These are phyloP conservation scores for Fusarium incarnatum DNA, from an alignment of 2,329 filamentous ascomycete species.

Conservation along the genomic window DNA sequence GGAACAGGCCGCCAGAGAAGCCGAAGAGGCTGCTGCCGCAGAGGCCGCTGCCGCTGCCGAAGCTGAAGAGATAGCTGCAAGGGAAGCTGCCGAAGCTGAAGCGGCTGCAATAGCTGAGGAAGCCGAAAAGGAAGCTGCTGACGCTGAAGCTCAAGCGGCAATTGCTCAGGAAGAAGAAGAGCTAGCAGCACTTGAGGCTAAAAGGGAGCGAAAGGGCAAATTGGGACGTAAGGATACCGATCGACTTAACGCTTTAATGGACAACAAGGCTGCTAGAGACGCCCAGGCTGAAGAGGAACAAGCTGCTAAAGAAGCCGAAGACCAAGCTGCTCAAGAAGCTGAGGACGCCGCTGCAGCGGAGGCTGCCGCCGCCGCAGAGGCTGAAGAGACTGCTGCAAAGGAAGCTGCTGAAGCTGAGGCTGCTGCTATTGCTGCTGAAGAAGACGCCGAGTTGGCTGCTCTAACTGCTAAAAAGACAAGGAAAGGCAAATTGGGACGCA, in stretches of 20 bases:
- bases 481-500: slow-evolving; percentile 48
- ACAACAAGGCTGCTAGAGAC: slow-evolving; percentile 39
- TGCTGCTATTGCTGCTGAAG: slow-evolving; percentile 38
- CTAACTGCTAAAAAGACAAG: slow-evolving; percentile 54
- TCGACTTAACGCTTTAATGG: slow-evolving; percentile 27
- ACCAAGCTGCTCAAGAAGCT: slow-evolving; percentile 43
- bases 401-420: slow-evolving; percentile 40
- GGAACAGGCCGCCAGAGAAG: slow-evolving; percentile 41
- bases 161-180: slow-evolving; percentile 38
- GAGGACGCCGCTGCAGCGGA: slow-evolving; percentile 46
- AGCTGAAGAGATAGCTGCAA: slow-evolving; percentile 11
- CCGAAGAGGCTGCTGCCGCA: slow-evolving; percentile 32
- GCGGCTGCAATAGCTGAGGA: slow-evolving; percentile 19
- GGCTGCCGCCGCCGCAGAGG: slow-evolving; percentile 24
- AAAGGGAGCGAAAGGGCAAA: slow-evolving; percentile 41
- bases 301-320: slow-evolving; percentile 45
- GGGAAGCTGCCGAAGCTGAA: slow-evolving; percentile 22
- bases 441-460: slow-evolving; percentile 57
- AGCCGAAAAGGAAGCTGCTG: slow-evolving; percentile 34
- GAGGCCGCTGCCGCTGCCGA: slow-evolving; percentile 34
- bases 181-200: slow-evolving; percentile 34
- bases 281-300: slow-evolving; percentile 49
- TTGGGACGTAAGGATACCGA: slow-evolving; percentile 42
- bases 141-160: slow-evolving; percentile 20
- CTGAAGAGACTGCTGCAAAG: slow-evolving; percentile 39